Percentiles rank a stretch among this genome's conserved stretches.
Conservation (phyloP, 106 monocot genomes). For the Dendrobium huoshanense region DNA sequence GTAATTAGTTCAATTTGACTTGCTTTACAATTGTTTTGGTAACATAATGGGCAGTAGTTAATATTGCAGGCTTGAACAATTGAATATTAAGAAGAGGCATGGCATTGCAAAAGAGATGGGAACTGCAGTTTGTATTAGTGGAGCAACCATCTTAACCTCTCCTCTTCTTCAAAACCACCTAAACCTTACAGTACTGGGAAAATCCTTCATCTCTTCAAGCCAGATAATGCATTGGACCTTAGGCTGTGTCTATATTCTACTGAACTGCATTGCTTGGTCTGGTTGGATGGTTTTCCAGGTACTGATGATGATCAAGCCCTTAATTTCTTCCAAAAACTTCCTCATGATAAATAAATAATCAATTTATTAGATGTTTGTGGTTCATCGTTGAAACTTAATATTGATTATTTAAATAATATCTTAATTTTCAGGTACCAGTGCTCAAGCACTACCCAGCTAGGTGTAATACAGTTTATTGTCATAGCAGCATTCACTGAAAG, state of each 20-base stretch:
- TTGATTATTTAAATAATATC: no score
- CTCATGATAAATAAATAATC: no score
- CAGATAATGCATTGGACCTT: conserved; percentile 69
- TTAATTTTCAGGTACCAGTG: conserved; percentile 48
- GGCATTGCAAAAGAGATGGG: conserved; percentile 83
- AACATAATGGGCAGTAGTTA: neutral
- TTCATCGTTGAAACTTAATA: no score
- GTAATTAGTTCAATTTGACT: neutral
- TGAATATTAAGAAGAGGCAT: conserved; percentile 40
- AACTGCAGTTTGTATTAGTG: conserved; percentile 63
- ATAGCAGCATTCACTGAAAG: conserved; percentile 62
- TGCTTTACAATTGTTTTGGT: neutral
- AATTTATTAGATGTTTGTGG: no score
- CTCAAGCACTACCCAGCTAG: conserved; percentile 77
- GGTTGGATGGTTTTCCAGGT: conserved; percentile 95
- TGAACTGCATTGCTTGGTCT: conserved; percentile 74
- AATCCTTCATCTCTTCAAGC: conserved; percentile 20
- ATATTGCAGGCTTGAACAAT: conserved; percentile 52
- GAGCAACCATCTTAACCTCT: conserved; percentile 76
- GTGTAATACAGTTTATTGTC: conserved; percentile 61
- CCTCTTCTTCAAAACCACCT: conserved; percentile 28
- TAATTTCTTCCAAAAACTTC: no score
- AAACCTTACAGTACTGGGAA: conserved; percentile 10
- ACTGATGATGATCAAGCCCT: no score
- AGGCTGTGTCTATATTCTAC: conserved; percentile 73